Conservation (phyloP, 768 basidiomycete species). For the Cyclocybe cylindracea region DNA sequence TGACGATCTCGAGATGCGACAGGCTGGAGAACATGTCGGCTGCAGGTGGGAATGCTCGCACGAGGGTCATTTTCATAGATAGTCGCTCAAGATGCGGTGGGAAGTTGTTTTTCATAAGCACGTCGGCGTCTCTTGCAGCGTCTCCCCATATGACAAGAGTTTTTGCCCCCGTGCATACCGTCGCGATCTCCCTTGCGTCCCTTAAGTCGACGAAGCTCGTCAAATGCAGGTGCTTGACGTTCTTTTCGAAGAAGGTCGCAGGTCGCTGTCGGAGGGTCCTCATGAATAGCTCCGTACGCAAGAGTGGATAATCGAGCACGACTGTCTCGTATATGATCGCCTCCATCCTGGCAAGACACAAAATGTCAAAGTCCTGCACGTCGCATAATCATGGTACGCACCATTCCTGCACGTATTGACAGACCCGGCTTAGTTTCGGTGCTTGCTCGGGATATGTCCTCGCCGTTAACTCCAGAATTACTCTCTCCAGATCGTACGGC, state of each 20-base stretch:
- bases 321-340: conserved; percentile 31
- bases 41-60: conserved; percentile 1
- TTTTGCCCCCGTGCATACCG: conserved; percentile 25
- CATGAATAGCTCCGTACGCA: conserved; percentile 22
- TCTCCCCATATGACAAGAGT: conserved; percentile 29
- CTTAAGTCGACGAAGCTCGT: conserved; percentile 18
- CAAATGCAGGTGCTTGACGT: conserved; percentile 27
- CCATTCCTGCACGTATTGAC: conserved; percentile 25
- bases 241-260: conserved; percentile 26
- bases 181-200: conserved; percentile 20
- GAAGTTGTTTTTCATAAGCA: conserved; percentile 4
- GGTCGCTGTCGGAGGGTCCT: conserved; percentile 28
- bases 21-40: conserved; percentile 20
- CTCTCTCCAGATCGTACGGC: conserved; percentile 33
- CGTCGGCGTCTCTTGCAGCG: conserved; percentile 2
- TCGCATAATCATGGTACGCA: conserved; percentile 7
- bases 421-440: conserved; percentile 25
- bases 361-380: neutral
- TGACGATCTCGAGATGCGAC: conserved; percentile 30
- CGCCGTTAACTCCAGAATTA: conserved; percentile 34
- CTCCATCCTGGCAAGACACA: conserved; percentile 26
- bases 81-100: conserved; percentile 17
- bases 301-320: conserved; percentile 21
- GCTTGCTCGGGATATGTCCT: conserved; percentile 23
- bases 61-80: conserved; percentile 16